phyloP scores from a whole-genome alignment of 495 filamentous ascomycete genomes.

The Ramalina peruviana region DNA sequence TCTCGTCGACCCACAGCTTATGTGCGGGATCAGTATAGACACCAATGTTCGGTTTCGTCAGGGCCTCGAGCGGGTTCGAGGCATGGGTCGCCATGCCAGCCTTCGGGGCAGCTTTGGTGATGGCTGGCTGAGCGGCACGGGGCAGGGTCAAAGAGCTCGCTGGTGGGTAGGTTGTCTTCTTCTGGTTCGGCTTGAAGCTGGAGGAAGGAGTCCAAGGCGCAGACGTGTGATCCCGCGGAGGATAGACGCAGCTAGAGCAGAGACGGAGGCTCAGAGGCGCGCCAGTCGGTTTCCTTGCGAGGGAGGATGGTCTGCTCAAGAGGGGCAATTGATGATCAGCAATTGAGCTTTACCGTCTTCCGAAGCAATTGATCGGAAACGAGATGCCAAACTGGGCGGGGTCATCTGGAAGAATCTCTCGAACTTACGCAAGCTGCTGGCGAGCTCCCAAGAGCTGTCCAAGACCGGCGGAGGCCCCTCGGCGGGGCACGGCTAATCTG shows the following conservation, averaged over 20 bases:
- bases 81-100: conserved; percentile 8
- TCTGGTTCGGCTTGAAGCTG: not conserved
- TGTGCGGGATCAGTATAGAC: conserved; percentile 90
- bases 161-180: conserved; percentile 10
- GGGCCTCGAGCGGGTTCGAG: conserved; percentile 4
- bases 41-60: conserved; percentile 71
- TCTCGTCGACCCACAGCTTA: conserved; percentile 77
- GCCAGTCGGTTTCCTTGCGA: conserved; percentile 1
- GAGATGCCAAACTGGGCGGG: not conserved
- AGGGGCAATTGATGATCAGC: not conserved
- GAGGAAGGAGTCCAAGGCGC: not conserved
- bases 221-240: not conserved
- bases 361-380: not conserved
- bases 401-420: not conserved
- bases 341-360: not conserved
- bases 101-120: not conserved
- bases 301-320: not conserved
- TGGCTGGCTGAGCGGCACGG: not conserved
- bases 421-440: conserved; percentile 6
- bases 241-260: conserved; percentile 6
- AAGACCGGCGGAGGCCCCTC: not conserved
- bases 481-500: conserved; percentile 11
- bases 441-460: conserved; percentile 7
- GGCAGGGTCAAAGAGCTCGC: not conserved
- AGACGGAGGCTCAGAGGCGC: not conserved